Conservation (phyloP, 148 eudicot genomes). For the Amaranthus cruentus region DNA sequence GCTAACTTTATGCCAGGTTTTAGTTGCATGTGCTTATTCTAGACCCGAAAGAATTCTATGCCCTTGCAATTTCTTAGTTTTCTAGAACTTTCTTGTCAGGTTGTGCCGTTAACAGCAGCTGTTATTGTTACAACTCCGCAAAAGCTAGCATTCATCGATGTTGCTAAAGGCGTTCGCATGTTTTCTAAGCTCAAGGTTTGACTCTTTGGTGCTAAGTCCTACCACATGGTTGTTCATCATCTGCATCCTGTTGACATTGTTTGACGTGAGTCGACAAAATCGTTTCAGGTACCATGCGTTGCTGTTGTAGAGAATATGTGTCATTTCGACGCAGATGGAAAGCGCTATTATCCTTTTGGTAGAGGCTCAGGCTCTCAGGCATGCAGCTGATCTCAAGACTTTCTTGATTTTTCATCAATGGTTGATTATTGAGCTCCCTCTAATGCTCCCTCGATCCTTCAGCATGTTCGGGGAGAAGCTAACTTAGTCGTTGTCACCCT, state of each 20-base stretch:
- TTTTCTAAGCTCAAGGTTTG: slow-evolving; percentile 93
- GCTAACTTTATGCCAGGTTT: slow-evolving; percentile 94
- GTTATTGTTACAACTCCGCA: slow-evolving; percentile 99
- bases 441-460: slow-evolving; percentile 3
- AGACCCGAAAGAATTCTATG: neutral
- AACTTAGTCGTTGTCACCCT: neutral
- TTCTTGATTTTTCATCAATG: slow-evolving; percentile 25
- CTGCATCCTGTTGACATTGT: neutral
- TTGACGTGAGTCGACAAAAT: neutral
- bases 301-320: slow-evolving; percentile 99
- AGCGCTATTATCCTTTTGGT: slow-evolving; percentile 96
- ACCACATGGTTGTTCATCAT: neutral
- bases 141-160: slow-evolving; percentile 93
- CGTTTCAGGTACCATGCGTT: slow-evolving; percentile 81
- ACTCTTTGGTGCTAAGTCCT: neutral
- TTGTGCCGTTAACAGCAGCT: slow-evolving; percentile 96
- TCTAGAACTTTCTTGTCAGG: slow-evolving; percentile 39
- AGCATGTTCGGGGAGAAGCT: slow-evolving; percentile 7
- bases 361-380: slow-evolving; percentile 99
- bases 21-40: slow-evolving; percentile 12
- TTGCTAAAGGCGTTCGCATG: slow-evolving; percentile 99
- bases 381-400: slow-evolving; percentile 32
- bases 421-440: slow-evolving; percentile 28
- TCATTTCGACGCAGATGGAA: slow-evolving; percentile 99
- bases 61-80: slow-evolving; percentile 4